Conservation (phyloP, 1,139 yeast genomes). For the Blastobotrys elegans region DNA sequence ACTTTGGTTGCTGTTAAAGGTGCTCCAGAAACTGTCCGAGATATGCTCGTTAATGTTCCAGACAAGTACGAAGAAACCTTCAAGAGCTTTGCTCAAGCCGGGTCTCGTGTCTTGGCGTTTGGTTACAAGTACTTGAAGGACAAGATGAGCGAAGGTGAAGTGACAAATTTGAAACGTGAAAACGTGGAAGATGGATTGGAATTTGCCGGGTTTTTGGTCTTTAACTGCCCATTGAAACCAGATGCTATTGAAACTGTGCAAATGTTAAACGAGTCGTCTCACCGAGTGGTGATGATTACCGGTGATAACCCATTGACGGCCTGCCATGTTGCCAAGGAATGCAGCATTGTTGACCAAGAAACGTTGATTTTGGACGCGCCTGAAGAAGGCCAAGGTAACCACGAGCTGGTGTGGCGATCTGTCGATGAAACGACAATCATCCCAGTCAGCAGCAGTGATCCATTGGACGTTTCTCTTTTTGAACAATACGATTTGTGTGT, state of each 20-base stretch:
- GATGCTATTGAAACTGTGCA: slow-evolving; percentile 88
- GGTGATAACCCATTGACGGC: slow-evolving; percentile 99
- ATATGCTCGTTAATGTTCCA: slow-evolving; percentile 70
- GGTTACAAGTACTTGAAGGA: slow-evolving; percentile 73
- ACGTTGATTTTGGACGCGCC: slow-evolving; percentile 85
- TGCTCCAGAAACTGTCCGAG: slow-evolving; percentile 96
- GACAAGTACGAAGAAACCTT: slow-evolving; percentile 76
- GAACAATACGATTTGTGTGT: slow-evolving; percentile 78
- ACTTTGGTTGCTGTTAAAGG: slow-evolving; percentile 90
- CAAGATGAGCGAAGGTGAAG: slow-evolving; percentile 45
- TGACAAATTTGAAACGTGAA: slow-evolving; percentile 61
- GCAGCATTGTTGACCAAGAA: slow-evolving; percentile 75
- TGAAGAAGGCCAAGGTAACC: slow-evolving; percentile 49
- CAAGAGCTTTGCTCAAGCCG: slow-evolving; percentile 89
- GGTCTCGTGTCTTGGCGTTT: slow-evolving; percentile 92
- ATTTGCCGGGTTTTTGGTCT: slow-evolving; percentile 92
- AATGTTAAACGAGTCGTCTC: slow-evolving; percentile 93
- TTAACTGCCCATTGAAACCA: slow-evolving; percentile 92
- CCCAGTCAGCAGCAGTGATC: slow-evolving; percentile 60
- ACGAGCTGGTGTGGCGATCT: slow-evolving; percentile 76
- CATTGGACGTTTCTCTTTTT: slow-evolving; percentile 55
- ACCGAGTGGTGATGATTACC: slow-evolving; percentile 91
- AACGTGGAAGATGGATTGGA: slow-evolving; percentile 66
- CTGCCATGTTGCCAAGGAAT: slow-evolving; percentile 94
- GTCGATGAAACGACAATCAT: slow-evolving; percentile 70